Percentiles rank a stretch among this genome's conserved stretches.
These are phyloP conservation scores for Epithemia pelagica DNA, from an alignment of 108 stramenopile genomes.

Conservation along the genomic window DNA sequence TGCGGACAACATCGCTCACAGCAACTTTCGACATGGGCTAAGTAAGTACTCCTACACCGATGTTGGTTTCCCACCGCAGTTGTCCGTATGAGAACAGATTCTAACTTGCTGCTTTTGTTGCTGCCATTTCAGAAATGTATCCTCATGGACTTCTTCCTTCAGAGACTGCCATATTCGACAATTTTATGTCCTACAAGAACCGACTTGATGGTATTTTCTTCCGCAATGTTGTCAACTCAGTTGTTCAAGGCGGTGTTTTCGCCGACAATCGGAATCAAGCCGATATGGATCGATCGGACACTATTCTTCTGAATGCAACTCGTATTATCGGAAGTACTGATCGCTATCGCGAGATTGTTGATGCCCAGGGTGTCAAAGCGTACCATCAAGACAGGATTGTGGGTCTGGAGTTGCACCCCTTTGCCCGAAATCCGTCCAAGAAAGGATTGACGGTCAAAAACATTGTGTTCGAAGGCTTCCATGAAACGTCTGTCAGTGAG, in stretches of 20 bases:
- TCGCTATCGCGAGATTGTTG: background rate
- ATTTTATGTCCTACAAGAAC: background rate
- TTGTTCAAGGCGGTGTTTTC: slow-evolving; percentile 4
- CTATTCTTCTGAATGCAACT: background rate
- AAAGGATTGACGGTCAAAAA: background rate
- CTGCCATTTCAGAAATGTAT: background rate
- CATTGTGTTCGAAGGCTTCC: slow-evolving; percentile 3
- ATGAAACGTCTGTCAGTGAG: background rate
- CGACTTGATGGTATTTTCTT: slow-evolving; percentile 8
- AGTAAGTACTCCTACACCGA: background rate
- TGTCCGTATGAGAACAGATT: background rate
- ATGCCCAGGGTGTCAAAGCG: too few relatives aligned
- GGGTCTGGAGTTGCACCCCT: slow-evolving; percentile 2
- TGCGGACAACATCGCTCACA: background rate
- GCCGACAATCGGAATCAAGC: slow-evolving; percentile 1
- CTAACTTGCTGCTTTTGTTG: background rate
- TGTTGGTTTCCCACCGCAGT: background rate
- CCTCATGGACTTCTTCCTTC: background rate
- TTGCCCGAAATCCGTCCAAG: background rate
- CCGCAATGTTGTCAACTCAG: slow-evolving; percentile 1
- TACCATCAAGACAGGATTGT: background rate
- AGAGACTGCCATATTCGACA: background rate
- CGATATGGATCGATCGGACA: slow-evolving; percentile 6
- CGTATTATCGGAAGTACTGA: background rate
- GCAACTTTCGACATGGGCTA: background rate